Evolutionary conservation across 2,329 filamentous ascomycete genomes (phyloP).

Genomic region (Stromatinia cepivora): DNA sequence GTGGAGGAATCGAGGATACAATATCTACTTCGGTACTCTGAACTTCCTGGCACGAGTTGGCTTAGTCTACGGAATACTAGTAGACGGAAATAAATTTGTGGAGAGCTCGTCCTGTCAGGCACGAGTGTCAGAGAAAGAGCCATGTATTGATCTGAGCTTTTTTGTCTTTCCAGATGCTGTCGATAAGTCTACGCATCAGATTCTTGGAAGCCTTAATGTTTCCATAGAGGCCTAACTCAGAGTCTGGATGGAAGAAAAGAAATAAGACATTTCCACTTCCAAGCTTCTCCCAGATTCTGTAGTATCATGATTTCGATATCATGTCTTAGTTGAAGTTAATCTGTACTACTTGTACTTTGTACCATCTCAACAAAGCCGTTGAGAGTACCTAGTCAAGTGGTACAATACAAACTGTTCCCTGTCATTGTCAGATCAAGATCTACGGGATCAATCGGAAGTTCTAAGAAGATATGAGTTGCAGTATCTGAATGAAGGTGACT

Average conservation of each 20-base stretch:
- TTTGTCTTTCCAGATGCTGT: background rate
- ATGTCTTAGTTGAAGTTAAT: slow-evolving; percentile 6
- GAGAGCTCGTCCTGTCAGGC: slow-evolving; percentile 11
- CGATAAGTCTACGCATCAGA: background rate
- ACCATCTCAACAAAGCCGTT: slow-evolving; percentile 18
- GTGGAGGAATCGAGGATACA: background rate
- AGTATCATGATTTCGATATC: slow-evolving; percentile 6
- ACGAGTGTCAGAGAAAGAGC: slow-evolving; percentile 1
- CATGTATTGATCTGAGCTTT: slow-evolving; percentile 5
- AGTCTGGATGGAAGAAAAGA: background rate
- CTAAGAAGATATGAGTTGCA: background rate
- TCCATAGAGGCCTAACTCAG: background rate
- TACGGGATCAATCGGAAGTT: background rate
- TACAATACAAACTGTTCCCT: background rate
- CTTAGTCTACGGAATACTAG: too few relatives aligned
- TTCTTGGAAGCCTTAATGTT: slow-evolving; percentile 1
- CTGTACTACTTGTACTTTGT: slow-evolving; percentile 2
- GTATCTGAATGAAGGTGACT: background rate
- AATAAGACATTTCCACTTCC: background rate
- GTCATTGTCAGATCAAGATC: slow-evolving; percentile 10
- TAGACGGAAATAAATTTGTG: background rate
- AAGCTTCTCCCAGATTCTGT: slow-evolving; percentile 17
- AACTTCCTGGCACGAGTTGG: background rate
- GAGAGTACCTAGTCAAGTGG: background rate
- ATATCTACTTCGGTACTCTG: background rate